These are phyloP conservation scores for Lyophyllum semitale DNA, from an alignment of 768 basidiomycete species.

Conservation along the genomic window DNA sequence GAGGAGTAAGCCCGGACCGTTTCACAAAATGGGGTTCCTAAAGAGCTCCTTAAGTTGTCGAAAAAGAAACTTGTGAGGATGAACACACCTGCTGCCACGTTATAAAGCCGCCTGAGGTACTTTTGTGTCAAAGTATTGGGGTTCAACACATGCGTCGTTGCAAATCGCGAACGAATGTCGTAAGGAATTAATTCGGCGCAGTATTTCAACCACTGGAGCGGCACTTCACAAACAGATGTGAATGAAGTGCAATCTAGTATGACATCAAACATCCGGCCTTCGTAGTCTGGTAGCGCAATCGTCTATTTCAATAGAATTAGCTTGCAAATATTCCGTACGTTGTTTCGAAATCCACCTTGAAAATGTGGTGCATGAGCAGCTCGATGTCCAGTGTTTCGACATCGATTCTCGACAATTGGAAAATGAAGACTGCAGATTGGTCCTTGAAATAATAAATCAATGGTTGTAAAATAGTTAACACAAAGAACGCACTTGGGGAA, in stretches of 20 bases:
- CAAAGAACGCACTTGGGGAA: conserved; percentile 40
- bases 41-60: not conserved
- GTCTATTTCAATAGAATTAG: conserved; percentile 37
- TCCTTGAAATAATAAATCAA: conserved; percentile 24
- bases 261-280: conserved; percentile 60
- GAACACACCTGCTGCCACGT: conserved; percentile 55
- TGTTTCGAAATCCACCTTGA: conserved; percentile 51
- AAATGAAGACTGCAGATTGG: conserved; percentile 59
- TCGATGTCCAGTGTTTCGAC: conserved; percentile 82
- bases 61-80: not conserved
- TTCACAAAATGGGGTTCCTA: conserved; percentile 54
- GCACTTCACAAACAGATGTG: conserved; percentile 72
- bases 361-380: conserved; percentile 73
- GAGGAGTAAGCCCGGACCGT: conserved; percentile 65
- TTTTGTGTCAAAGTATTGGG: conserved; percentile 70
- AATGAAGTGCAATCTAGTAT: conserved; percentile 85
- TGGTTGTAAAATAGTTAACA: not conserved
- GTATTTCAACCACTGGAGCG: conserved; percentile 79
- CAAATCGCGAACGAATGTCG: conserved; percentile 67
- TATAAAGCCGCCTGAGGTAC: conserved; percentile 77
- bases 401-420: conserved; percentile 70
- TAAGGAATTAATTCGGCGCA: conserved; percentile 73
- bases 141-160: conserved; percentile 67
- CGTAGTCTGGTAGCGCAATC: conserved; percentile 48
- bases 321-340: not conserved